These are phyloP conservation scores for Durusdinium trenchii DNA, from an alignment of 73 alveolate species.

Conservation along the genomic window DNA sequence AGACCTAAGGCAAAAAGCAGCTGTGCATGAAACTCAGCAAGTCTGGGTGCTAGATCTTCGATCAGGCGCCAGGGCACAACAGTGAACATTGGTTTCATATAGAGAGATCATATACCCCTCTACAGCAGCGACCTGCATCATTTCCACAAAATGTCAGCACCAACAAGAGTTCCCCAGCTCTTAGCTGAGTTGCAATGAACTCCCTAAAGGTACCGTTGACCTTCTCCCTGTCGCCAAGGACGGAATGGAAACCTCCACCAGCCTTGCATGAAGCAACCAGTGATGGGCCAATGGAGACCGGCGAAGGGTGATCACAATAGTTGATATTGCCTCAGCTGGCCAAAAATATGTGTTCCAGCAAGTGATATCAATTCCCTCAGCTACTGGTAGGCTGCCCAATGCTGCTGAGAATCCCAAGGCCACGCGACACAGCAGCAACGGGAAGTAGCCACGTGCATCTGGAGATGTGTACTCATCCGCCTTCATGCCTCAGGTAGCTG, in stretches of 20 bases:
- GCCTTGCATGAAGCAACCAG: conserved; percentile 83
- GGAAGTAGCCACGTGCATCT: conserved; percentile 75
- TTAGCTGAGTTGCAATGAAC: conserved; percentile 68
- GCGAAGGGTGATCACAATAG: conserved; percentile 86
- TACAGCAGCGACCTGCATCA: too few species aligned
- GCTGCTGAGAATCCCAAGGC: conserved; percentile 35
- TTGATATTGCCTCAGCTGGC: conserved; percentile 39
- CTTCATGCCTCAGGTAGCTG: conserved; percentile 23
- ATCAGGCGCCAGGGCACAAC: too few species aligned
- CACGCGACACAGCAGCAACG: conserved; percentile 68
- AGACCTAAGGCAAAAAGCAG: too few species aligned
- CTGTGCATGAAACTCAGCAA: too few species aligned
- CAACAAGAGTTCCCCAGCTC: too few species aligned
- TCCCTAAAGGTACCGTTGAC: conserved; percentile 82
- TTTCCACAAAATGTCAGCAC: too few species aligned
- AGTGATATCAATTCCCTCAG: background rate
- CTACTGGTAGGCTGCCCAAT: background rate
- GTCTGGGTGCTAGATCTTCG: too few species aligned
- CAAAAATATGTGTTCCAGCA: background rate
- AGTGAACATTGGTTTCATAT: too few species aligned
- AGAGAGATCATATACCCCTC: too few species aligned
- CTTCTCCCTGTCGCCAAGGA: conserved; percentile 85
- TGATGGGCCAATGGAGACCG: conserved; percentile 56
- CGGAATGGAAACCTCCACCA: conserved; percentile 70
- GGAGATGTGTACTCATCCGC: conserved; percentile 86